Evolutionary conservation across 371 early-diverging fungal genomes (phyloP), one percentile per base, ranked within the genome.

Genomic region (Caulochytrium protostelioides): DNA sequence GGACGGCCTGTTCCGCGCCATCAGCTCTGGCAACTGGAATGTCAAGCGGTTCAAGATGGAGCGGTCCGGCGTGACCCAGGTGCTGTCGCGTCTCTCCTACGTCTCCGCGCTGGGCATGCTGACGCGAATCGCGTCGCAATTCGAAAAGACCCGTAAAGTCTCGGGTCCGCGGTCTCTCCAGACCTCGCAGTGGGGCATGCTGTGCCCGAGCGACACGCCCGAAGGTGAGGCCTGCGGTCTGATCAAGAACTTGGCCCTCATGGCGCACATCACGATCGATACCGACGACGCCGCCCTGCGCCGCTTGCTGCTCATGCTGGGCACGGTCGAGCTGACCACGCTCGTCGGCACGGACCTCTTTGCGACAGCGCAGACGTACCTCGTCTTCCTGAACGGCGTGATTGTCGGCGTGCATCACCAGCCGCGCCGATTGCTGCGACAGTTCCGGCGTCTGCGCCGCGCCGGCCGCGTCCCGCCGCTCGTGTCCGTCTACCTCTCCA

Each of bases 41-140:
- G 65, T 99, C 39, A 98, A 95, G 62, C 87, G 99, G 52, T 99
- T 99, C 74, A 95, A 89, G 65, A 99, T 99, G 99, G 99, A 99
- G 50, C 73, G 98, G 28, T 85, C 94, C 13, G 99, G 99, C 36
- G 85, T 99, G 24, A 98, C 98, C 4, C 97, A 98, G 43, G 95
- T 97, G 2, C 58, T 99, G 27, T 79, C 86, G 24, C 78, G 99
- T 22, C 66, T 99, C 22, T 83, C 83, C 33, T 98, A 94, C 49
- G 89, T 98, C 37, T 74, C 86, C 4, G 97, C 98, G 0, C 59
- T 99, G 37, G 99, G 99, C 40, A 99, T 98, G 97, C 87, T 98
- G 82, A 97, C 97, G 6, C 72, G 99, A 47, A 97, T 99, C 37
- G 68, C 72, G 34, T 84, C 86, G 24, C 99, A 99, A 60, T 98